These are phyloP conservation scores for Mortierella sp. DNA, from an alignment of 371 early-diverging fungal genomes.

Conservation along the genomic window DNA sequence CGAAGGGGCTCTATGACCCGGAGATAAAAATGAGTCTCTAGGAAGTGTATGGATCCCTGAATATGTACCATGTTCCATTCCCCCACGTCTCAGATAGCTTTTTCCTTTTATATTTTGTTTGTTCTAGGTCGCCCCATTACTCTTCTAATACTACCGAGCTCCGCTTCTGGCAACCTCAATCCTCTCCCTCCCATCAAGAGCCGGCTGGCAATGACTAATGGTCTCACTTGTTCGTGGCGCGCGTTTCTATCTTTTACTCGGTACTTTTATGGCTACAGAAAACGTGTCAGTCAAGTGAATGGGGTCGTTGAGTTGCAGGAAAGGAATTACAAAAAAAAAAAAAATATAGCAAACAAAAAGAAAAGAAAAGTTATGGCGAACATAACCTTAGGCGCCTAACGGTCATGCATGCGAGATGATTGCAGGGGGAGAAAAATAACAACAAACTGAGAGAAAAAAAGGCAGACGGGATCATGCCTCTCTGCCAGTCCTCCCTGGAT, in stretches of 20 bases:
- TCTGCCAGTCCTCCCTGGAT: background rate
- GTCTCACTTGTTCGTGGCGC: too few relatives aligned
- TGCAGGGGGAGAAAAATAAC: background rate
- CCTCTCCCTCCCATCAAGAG: too few relatives aligned
- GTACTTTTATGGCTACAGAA: too few relatives aligned
- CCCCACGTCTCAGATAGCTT: background rate
- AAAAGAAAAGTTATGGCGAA: background rate
- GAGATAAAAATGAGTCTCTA: too few relatives aligned
- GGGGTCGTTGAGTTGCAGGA: too few relatives aligned
- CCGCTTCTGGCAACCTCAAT: too few relatives aligned
- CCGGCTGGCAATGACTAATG: too few relatives aligned
- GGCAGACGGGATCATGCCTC: background rate
- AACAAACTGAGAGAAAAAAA: background rate
- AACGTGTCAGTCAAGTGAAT: too few relatives aligned
- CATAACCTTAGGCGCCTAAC: background rate
- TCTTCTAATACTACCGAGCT: background rate
- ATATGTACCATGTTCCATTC: conserved; percentile 1
- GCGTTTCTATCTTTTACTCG: too few relatives aligned
- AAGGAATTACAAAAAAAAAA: too few relatives aligned
- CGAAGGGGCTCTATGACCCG: too few relatives aligned
- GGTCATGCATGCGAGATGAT: background rate
- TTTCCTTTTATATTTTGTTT: background rate
- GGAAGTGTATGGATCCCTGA: background rate
- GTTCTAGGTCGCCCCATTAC: background rate
- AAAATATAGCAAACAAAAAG: too few relatives aligned